These are phyloP conservation scores for Capsicum pubescens DNA, from an alignment of 257 asterid genomes.

Conservation along the genomic window DNA sequence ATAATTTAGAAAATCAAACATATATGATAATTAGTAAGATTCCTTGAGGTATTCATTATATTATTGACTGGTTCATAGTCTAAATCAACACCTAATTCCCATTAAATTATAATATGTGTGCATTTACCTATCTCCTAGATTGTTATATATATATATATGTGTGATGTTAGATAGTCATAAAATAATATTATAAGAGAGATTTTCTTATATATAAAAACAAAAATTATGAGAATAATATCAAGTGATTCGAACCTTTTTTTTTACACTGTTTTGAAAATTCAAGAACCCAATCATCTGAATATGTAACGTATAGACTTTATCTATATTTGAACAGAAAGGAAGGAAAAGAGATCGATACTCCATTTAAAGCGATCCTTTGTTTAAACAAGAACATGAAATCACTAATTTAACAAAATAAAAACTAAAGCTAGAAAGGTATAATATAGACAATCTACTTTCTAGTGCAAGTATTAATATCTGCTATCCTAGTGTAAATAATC, in stretches of 20 bases:
- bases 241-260: no score
- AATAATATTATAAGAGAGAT: background rate
- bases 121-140: background rate
- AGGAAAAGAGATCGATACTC: no score
- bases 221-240: background rate
- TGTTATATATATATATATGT: background rate
- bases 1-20: background rate
- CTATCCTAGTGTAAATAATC: no score
- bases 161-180: background rate
- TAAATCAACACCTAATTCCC: slow-evolving; percentile 19
- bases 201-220: background rate
- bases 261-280: no score
- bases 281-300: no score
- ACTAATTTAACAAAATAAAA: background rate
- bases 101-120: background rate
- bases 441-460: no score
- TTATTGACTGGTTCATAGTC: slow-evolving; percentile 17
- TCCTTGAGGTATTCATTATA: slow-evolving; percentile 14
- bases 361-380: no score
- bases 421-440: no score
- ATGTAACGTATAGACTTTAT: no score
- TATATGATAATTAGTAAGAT: background rate
- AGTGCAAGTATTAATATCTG: no score
- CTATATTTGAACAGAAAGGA: no score
- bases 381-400: background rate